Conservation (phyloP, 1,139 yeast species). For the Kodamaea sp. region DNA sequence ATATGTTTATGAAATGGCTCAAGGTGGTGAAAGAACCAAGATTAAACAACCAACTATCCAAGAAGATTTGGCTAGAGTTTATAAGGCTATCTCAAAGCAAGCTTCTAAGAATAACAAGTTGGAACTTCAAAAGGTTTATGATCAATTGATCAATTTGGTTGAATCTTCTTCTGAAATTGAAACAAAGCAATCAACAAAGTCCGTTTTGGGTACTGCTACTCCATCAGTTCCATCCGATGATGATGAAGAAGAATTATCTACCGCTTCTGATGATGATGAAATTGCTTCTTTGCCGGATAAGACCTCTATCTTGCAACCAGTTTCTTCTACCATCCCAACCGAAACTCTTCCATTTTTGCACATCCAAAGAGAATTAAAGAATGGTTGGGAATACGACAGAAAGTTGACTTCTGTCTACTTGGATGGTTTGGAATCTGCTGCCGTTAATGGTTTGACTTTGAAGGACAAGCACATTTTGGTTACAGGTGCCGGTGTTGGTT, state of each 20-base stretch:
- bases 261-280: slow-evolving; percentile 60
- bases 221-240: slow-evolving; percentile 46
- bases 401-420: slow-evolving; percentile 72
- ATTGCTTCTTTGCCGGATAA: slow-evolving; percentile 78
- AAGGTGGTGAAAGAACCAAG: slow-evolving; percentile 83
- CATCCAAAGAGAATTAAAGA: slow-evolving; percentile 69
- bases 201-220: slow-evolving; percentile 37
- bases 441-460: slow-evolving; percentile 87
- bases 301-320: slow-evolving; percentile 67
- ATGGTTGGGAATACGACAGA: slow-evolving; percentile 87
- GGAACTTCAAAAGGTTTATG: slow-evolving; percentile 78
- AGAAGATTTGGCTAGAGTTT: slow-evolving; percentile 81
- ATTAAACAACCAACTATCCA: slow-evolving; percentile 67
- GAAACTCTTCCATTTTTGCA: slow-evolving; percentile 95
- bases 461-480: slow-evolving; percentile 84
- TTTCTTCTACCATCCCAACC: slow-evolving; percentile 67
- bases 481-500: slow-evolving; percentile 99
- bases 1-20: slow-evolving; percentile 94
- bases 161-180: slow-evolving; percentile 66
- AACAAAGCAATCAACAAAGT: slow-evolving; percentile 43
- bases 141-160: slow-evolving; percentile 71
- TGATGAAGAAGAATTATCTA: slow-evolving; percentile 50
- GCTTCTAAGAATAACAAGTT: slow-evolving; percentile 61
- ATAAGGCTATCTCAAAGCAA: slow-evolving; percentile 75
- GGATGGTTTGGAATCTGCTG: slow-evolving; percentile 89